Percentiles rank a stretch among this genome's conserved stretches.
Conservation (phyloP, 345 rosid species). For the Citrus medica region DNA sequence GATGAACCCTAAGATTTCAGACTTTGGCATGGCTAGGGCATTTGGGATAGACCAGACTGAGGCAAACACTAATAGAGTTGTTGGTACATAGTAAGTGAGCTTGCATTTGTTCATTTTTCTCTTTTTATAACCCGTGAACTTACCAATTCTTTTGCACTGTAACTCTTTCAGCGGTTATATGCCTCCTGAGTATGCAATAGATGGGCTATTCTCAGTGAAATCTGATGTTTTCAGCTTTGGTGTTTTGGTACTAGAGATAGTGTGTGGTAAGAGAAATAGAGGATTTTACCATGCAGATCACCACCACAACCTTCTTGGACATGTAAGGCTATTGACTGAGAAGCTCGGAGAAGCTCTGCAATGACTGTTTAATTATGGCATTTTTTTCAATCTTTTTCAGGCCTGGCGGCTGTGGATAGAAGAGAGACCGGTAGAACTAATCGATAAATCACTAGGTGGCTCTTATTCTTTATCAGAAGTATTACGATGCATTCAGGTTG, state of each 20-base stretch:
- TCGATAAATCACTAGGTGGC: neutral
- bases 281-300: constrained; percentile 34
- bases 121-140: neutral
- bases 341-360: neutral
- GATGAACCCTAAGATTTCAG: constrained; percentile 45
- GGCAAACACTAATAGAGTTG: constrained; percentile 40
- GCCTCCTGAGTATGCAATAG: too few species aligned
- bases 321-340: constrained; percentile 6
- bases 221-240: constrained; percentile 51
- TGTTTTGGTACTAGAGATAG: constrained; percentile 38
- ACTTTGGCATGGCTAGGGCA: constrained; percentile 52
- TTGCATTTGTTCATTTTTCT: neutral
- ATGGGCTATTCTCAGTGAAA: constrained; percentile 9
- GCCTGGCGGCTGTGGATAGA: constrained; percentile 26
- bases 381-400: constrained; percentile 15
- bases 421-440: constrained; percentile 22
- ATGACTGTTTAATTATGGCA: neutral
- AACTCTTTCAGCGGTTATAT: neutral
- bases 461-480: neutral
- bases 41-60: constrained; percentile 40
- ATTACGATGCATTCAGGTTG: too few species aligned
- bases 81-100: constrained; percentile 51
- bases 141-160: neutral
- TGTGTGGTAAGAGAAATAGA: constrained; percentile 37
- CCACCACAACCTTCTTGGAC: constrained; percentile 26